These are phyloP conservation scores for Barnettozyma californica DNA, from an alignment of 805 yeast genomes.

Conservation along the genomic window DNA sequence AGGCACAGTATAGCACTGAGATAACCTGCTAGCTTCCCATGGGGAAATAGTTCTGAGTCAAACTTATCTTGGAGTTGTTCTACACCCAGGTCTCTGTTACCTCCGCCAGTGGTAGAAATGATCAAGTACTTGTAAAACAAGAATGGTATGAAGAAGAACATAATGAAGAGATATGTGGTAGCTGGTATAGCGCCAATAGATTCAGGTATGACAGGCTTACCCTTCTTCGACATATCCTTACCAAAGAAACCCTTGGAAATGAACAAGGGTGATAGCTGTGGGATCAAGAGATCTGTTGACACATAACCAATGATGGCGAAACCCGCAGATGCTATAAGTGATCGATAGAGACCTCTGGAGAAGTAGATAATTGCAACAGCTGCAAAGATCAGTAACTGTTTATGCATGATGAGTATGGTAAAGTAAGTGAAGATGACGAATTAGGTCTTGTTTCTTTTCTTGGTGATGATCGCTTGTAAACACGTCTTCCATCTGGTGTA, in stretches of 20 bases:
- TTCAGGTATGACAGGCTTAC: conserved; percentile 78
- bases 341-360: conserved; percentile 20
- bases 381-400: conserved; percentile 4
- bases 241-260: conserved; percentile 80
- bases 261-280: conserved; percentile 61
- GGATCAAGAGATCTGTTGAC: conserved; percentile 57
- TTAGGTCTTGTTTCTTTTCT: neutral
- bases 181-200: conserved; percentile 90
- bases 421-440: neutral
- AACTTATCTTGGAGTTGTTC: conserved; percentile 9
- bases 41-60: conserved; percentile 50
- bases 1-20: conserved; percentile 79
- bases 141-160: conserved; percentile 85
- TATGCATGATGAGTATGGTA: neutral
- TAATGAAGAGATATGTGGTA: conserved; percentile 67
- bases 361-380: conserved; percentile 14
- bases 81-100: conserved; percentile 41
- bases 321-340: conserved; percentile 48
- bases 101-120: conserved; percentile 52
- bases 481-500: neutral
- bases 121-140: conserved; percentile 73
- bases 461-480: neutral
- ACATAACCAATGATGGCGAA: conserved; percentile 64
- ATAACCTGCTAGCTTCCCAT: conserved; percentile 77
- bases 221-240: conserved; percentile 72